These are phyloP conservation scores for Jasminum sambac DNA, from an alignment of 257 asterid genomes.

Conservation along the genomic window DNA sequence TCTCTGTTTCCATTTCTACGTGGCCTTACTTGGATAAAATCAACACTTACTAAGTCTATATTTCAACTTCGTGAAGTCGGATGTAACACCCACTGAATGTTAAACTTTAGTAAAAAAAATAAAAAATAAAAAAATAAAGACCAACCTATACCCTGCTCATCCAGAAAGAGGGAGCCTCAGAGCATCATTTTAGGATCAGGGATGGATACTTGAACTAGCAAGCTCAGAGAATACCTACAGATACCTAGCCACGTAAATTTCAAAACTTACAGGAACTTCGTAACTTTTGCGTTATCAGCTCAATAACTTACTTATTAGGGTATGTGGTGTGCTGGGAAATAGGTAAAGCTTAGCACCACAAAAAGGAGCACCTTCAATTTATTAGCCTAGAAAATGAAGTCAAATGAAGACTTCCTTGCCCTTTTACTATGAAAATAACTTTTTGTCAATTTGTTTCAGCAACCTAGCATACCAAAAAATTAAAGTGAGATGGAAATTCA, in stretches of 20 bases:
- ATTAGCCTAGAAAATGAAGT: not conserved
- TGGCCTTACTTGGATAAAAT: not conserved
- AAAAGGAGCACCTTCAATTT: not conserved
- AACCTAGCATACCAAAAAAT: not conserved
- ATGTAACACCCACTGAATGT: not conserved
- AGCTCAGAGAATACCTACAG: not conserved
- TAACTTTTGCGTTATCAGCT: not conserved
- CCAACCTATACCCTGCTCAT: not conserved
- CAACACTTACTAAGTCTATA: not conserved
- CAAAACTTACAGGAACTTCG: not conserved
- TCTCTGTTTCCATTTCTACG: not conserved
- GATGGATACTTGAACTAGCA: constrained; percentile 8
- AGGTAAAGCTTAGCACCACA: not conserved
- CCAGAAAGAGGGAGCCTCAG: not conserved
- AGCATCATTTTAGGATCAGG: constrained; percentile 2
- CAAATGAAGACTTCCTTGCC: not conserved
- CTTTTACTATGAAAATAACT: not conserved
- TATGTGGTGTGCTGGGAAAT: not conserved
- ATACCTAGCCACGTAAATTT: not conserved
- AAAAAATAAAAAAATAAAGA: not conserved
- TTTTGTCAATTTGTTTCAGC: not conserved
- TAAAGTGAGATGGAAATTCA: not conserved
- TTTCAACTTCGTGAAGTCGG: not conserved
- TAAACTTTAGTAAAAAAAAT: not conserved
- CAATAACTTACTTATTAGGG: not conserved